Evolutionary conservation across 2,329 filamentous ascomycete species (phyloP).

Genomic region (Talaromyces sp.): DNA sequence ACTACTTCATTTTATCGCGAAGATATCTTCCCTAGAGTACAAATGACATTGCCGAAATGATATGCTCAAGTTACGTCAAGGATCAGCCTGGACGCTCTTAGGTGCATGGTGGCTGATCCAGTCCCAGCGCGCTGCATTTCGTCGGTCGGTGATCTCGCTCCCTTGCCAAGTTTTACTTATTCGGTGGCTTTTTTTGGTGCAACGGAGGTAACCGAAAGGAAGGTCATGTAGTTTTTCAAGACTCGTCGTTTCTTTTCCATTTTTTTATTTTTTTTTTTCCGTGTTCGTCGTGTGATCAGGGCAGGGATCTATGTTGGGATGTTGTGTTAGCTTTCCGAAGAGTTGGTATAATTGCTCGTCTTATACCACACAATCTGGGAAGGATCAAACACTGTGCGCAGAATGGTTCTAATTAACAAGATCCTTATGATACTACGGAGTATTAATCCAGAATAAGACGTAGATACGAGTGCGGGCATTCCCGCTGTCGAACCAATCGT

Average conservation of each 20-base stretch:
- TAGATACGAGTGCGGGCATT: neutral
- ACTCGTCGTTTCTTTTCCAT: neutral
- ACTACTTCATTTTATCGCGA: no score
- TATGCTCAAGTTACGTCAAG: neutral
- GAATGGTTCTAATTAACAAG: neutral
- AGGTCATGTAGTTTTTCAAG: neutral
- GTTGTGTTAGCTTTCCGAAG: neutral
- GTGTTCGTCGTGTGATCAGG: neutral
- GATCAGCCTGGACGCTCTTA: neutral
- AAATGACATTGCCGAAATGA: no score
- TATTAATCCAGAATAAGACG: neutral
- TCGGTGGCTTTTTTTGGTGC: slow-evolving; percentile 1
- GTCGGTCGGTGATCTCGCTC: neutral
- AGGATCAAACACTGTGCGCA: neutral
- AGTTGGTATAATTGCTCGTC: neutral
- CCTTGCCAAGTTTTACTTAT: neutral
- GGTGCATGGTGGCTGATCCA: neutral
- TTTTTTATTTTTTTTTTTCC: no score
- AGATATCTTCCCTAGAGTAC: neutral
- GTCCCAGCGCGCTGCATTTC: neutral
- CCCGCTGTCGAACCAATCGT: slow-evolving; percentile 4
- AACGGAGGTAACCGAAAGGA: neutral
- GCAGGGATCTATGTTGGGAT: neutral
- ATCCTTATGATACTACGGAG: slow-evolving; percentile 8
- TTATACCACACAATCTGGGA: neutral